Percentiles rank a stretch among this genome's conserved stretches.
These are phyloP conservation scores for Lycium ferocissimum DNA, from an alignment of 257 asterid species.

Conservation along the genomic window DNA sequence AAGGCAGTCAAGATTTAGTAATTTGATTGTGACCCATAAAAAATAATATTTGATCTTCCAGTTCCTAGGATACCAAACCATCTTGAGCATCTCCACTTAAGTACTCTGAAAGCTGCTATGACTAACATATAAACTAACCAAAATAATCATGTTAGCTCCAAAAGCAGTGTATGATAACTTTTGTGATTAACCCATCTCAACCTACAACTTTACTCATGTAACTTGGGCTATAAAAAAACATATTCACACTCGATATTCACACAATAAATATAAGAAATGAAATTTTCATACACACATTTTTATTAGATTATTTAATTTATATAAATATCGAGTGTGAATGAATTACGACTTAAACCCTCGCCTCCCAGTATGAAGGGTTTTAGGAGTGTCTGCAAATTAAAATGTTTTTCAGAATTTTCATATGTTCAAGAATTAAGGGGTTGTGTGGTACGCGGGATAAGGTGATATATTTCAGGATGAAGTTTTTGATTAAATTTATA, in stretches of 20 bases:
- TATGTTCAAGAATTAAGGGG: neutral
- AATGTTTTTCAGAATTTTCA: neutral
- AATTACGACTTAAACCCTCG: no score
- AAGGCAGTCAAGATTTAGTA: constrained; percentile 16
- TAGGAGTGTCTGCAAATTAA: no score
- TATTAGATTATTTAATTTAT: no score
- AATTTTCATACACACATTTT: no score
- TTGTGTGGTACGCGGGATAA: no score
- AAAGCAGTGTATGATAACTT: constrained; percentile 22
- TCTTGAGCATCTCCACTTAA: constrained; percentile 28
- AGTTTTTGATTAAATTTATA: no score
- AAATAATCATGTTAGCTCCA: constrained; percentile 23
- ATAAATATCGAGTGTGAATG: no score
- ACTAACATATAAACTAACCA: constrained; percentile 5
- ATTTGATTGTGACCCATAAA: neutral
- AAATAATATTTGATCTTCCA: neutral
- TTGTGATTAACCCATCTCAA: neutral
- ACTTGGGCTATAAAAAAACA: neutral
- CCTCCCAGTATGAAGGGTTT: no score
- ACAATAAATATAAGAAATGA: no score
- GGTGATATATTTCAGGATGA: no score
- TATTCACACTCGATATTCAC: neutral
- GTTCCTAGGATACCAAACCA: constrained; percentile 31
- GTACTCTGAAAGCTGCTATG: neutral
- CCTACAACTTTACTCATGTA: neutral